phyloP scores from a whole-genome alignment of 495 filamentous ascomycete species.

The Hypoxylon cercidicola region DNA sequence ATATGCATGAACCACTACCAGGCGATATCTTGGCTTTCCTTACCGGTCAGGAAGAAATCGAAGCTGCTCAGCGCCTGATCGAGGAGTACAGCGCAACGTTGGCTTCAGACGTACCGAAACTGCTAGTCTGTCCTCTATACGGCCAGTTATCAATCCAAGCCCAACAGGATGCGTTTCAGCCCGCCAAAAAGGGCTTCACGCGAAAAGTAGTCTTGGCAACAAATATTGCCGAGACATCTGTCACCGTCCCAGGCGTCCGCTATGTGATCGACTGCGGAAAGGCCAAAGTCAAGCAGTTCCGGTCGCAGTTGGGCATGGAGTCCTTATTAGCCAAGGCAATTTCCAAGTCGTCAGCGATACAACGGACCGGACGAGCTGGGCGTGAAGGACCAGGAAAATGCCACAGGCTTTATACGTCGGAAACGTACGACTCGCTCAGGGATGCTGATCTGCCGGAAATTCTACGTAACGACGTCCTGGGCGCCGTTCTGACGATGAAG shows the following conservation, averaged over 20 bases:
- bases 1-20: slow-evolving; percentile 85
- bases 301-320: slow-evolving; percentile 84
- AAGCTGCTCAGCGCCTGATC: slow-evolving; percentile 79
- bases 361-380: slow-evolving; percentile 91
- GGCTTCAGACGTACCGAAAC: slow-evolving; percentile 76
- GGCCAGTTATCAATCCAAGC: slow-evolving; percentile 69
- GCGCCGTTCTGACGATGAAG: slow-evolving; percentile 92
- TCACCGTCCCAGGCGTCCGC: slow-evolving; percentile 93
- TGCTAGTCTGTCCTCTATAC: slow-evolving; percentile 61
- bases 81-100: slow-evolving; percentile 80
- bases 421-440: slow-evolving; percentile 75
- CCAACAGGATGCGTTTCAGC: slow-evolving; percentile 87
- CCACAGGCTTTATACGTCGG: slow-evolving; percentile 87
- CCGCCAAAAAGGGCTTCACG: slow-evolving; percentile 73
- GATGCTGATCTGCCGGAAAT: slow-evolving; percentile 87
- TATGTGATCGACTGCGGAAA: slow-evolving; percentile 95
- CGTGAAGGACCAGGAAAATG: slow-evolving; percentile 92
- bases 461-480: slow-evolving; percentile 84
- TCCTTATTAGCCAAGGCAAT: slow-evolving; percentile 92
- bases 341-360: slow-evolving; percentile 91
- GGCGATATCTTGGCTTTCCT: slow-evolving; percentile 96
- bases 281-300: slow-evolving; percentile 92
- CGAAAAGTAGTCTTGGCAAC: slow-evolving; percentile 93
- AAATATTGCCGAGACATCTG: slow-evolving; percentile 97
- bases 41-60: slow-evolving; percentile 93